Evolutionary conservation across 768 basidiomycete genomes (phyloP), one percentile per base, ranked within the genome.

Genomic region (Boletus rufocinnamomeus): DNA sequence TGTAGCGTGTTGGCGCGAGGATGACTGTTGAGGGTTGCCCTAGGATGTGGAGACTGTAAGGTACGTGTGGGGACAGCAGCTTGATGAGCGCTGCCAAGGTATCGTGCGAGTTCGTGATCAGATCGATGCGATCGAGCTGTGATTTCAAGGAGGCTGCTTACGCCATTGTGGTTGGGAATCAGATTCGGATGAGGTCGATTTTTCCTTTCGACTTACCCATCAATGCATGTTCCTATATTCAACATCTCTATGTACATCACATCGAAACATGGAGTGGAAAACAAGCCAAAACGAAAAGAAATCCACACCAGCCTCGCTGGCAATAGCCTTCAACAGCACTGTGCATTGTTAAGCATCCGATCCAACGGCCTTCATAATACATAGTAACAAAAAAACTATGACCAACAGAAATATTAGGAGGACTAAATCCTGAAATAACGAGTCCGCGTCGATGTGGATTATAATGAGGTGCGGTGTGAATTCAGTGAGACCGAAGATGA

Each of bases 21-120:
- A 41, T 46, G 30, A 10, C 61, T 16, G 43, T 67, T 67, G n/a
- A 60, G 57, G 30, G 64, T 40, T 49, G 38, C 16, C 68, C 63
- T 13, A 69, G 52, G 38, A 65, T 46, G 32, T 54, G 44, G 11
- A 63, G 52, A 19, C 60, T 60, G 51, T 32, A 57, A 9, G 60
- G 61, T 34, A 48, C 40, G 35, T 58, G 53, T n/a, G 57, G 57
- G 7, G 49, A 17, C 6, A 69, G 61, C 6, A 66, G 28, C 30
- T 56, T 41, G 47, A 51, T 27, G 50, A 66, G 52, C 1, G 52
- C 52, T 48, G 50, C 32, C 35, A 54, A 10, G 6, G 49, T 57
- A 32, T 60, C 6, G 19, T 28, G 44, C 17, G 54, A 49, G 40
- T 38, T 11, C 25, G 50, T 28, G 30, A 21, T 51, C 37, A 60